Conservation (phyloP, 2,329 filamentous ascomycete genomes). For the Orbilia javanica region DNA sequence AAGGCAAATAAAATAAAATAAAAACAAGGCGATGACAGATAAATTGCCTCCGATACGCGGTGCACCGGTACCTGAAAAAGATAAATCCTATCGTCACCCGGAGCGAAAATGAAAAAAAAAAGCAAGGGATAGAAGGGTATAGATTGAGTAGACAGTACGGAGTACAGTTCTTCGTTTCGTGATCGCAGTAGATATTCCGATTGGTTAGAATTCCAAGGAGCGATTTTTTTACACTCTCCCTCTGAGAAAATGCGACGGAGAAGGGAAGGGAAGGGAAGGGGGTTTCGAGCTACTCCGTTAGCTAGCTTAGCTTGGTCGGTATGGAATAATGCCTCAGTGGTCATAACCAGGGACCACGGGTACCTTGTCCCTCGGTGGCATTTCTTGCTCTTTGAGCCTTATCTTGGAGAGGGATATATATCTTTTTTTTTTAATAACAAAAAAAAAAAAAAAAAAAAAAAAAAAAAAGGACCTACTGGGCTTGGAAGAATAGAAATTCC, state of each 20-base stretch:
- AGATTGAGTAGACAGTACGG: too few species aligned
- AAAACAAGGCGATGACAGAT: background rate
- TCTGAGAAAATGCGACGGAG: background rate
- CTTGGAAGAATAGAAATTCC: slow-evolving; percentile 43
- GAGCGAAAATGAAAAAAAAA: background rate
- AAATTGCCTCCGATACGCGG: slow-evolving; percentile 4
- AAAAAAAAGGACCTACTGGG: background rate
- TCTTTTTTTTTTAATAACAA: background rate
- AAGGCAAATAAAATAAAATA: background rate
- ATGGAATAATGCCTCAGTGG: slow-evolving; percentile 51
- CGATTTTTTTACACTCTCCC: slow-evolving; percentile 24
- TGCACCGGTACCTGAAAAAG: slow-evolving; percentile 4
- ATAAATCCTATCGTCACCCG: slow-evolving; percentile 20
- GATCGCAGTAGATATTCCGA: slow-evolving; percentile 52
- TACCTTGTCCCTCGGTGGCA: background rate
- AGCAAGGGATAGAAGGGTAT: too few species aligned
- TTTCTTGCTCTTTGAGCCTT: slow-evolving; percentile 23
- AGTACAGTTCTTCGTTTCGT: slow-evolving; percentile 44
- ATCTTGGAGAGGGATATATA: slow-evolving; percentile 54
- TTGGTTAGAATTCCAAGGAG: slow-evolving; percentile 31
- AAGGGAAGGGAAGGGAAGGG: background rate
- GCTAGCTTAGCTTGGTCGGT: slow-evolving; percentile 14
- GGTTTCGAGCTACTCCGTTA: too few species aligned
- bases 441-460: slow-evolving; percentile 15
- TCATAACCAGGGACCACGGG: slow-evolving; percentile 2